phyloP scores from a whole-genome alignment of 345 rosid genomes.

The Trapa bicornis region DNA sequence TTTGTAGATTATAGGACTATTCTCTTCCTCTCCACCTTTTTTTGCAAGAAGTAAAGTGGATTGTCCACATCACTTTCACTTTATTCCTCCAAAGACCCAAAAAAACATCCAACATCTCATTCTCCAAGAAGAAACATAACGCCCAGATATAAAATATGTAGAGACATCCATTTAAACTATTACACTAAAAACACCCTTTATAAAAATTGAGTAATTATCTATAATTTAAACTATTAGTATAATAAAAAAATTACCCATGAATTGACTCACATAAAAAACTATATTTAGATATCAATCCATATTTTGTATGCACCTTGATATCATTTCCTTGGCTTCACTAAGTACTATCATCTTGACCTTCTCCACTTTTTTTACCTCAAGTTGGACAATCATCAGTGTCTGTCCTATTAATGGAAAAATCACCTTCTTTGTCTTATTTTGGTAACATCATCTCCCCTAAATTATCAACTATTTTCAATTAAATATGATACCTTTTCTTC shows the following conservation, averaged over 20 bases:
- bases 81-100: conserved; percentile 27
- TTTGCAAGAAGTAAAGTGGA: neutral
- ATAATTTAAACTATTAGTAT: no score
- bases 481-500: no score
- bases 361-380: neutral
- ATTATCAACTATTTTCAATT: no score
- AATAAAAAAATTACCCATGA: no score
- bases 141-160: neutral
- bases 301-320: neutral
- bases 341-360: neutral
- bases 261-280: no score
- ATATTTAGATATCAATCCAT: no score
- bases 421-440: neutral
- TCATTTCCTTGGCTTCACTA: neutral
- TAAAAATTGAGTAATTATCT: no score
- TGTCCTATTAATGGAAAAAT: no score
- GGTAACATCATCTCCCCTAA: neutral
- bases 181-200: neutral
- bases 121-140: neutral
- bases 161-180: neutral
- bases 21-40: neutral
- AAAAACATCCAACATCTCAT: neutral
- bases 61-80: conserved; percentile 22
- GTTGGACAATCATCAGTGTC: neutral
- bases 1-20: conserved; percentile 4